Evolutionary conservation across 345 rosid genomes (phyloP).

Genomic region (Eutrema japonicum): DNA sequence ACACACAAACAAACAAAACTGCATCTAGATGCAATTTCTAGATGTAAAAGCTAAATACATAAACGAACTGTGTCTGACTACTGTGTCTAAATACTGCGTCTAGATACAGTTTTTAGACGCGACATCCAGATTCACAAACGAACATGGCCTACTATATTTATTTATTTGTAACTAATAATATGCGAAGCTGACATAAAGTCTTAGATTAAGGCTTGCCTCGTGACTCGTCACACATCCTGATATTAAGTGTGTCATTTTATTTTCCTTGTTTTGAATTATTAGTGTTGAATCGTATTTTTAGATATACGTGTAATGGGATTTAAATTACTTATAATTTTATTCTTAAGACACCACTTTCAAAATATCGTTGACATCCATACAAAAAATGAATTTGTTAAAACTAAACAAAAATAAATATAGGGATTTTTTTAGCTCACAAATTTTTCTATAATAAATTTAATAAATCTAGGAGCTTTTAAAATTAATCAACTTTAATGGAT

Average conservation of each 20-base stretch:
- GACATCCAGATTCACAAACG: too few species aligned
- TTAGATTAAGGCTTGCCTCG: constrained; percentile 29
- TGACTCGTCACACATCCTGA: constrained; percentile 36
- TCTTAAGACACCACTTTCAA: background rate
- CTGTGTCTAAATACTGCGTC: too few species aligned
- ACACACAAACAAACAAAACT: too few species aligned
- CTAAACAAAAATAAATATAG: background rate
- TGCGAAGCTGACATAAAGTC: constrained; percentile 55
- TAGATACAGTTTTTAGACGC: too few species aligned
- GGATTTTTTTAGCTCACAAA: too few species aligned
- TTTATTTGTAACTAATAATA: background rate
- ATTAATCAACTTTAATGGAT: too few species aligned
- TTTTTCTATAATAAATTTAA: too few species aligned
- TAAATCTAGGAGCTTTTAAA: background rate
- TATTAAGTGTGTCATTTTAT: constrained; percentile 33
- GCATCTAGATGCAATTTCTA: too few species aligned
- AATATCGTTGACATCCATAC: background rate
- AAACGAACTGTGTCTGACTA: too few species aligned
- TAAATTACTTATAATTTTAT: background rate
- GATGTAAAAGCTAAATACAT: too few species aligned
- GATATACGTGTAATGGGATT: background rate
- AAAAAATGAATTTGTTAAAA: background rate
- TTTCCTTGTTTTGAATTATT: background rate
- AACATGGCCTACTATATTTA: background rate
- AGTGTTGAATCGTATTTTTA: background rate